phyloP scores from a whole-genome alignment of 2,329 filamentous ascomycete genomes.

The Hymenotorrendiella dingleyae region DNA sequence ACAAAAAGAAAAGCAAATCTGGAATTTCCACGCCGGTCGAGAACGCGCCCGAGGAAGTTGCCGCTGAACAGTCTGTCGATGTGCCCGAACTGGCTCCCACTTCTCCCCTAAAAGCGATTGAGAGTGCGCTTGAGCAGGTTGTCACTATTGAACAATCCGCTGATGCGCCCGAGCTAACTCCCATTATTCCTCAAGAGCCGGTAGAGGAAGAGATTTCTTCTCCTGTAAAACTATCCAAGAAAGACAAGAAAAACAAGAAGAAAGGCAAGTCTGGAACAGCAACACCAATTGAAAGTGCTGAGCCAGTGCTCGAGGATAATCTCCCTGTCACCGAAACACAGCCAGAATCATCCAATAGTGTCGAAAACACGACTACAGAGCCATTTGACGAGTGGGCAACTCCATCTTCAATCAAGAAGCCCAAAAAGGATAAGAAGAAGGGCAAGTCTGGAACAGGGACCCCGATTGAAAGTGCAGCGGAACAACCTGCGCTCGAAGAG shows the following conservation, averaged over 20 bases:
- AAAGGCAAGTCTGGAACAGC: constrained; percentile 14
- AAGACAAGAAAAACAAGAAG: constrained; percentile 31
- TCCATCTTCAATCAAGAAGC: constrained; percentile 22
- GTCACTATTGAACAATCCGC: background rate
- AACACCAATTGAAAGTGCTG: constrained; percentile 9
- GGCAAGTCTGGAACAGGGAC: constrained; percentile 4
- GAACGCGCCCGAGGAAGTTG: too few species aligned
- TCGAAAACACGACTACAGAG: too few species aligned
- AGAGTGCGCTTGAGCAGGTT: background rate
- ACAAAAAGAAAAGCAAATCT: constrained; percentile 5
- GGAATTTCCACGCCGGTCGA: constrained; percentile 3
- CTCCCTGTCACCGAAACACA: too few species aligned
- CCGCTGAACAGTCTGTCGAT: too few species aligned
- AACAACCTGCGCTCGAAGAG: too few species aligned
- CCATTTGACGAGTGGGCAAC: background rate
- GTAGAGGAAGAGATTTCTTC: constrained; percentile 2
- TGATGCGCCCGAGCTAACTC: background rate
- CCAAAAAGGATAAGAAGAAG: constrained; percentile 31
- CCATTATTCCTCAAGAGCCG: background rate
- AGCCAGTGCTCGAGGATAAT: background rate
- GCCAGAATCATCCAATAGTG: too few species aligned
- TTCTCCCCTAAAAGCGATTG: too few species aligned
- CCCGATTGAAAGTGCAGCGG: background rate
- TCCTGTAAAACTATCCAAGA: constrained; percentile 9
- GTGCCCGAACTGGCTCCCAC: too few species aligned